A percentile compares a stretch with the other conserved stretches of the same genome.
Evolutionary conservation across 495 filamentous ascomycete genomes (phyloP).

Genomic region (Beverwykella pulmonaria): DNA sequence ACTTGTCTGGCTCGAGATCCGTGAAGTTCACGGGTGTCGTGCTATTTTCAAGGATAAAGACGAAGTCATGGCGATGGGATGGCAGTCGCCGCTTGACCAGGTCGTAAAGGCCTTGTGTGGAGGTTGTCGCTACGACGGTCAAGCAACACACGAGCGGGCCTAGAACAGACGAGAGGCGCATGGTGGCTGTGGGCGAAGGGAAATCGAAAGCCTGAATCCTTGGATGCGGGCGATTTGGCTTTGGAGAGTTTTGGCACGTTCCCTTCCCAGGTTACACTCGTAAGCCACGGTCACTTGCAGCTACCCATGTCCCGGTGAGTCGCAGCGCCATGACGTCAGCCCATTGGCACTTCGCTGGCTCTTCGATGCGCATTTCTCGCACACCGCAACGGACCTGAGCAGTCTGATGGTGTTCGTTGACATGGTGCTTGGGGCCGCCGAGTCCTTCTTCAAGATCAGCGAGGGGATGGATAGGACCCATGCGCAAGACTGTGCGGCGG

Average conservation of each 20-base stretch:
- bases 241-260: not conserved
- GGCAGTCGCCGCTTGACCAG: conserved; percentile 54
- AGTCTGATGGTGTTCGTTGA: no score
- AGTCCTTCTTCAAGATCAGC: no score
- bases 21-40: conserved; percentile 8
- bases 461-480: no score
- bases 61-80: conserved; percentile 48
- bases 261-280: not conserved
- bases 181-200: not conserved
- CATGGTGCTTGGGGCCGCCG: no score
- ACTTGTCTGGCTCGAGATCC: conserved; percentile 48
- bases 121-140: conserved; percentile 33
- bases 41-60: conserved; percentile 43
- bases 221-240: not conserved
- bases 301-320: not conserved
- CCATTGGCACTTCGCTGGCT: not conserved
- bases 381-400: no score
- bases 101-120: conserved; percentile 51
- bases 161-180: conserved; percentile 7
- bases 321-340: not conserved
- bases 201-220: not conserved
- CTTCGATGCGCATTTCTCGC: no score
- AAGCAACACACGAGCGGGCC: conserved; percentile 1
- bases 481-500: no score
- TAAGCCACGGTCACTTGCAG: not conserved